These are phyloP conservation scores for Lactarius hatsudake DNA, from an alignment of 768 basidiomycete genomes.

Conservation along the genomic window DNA sequence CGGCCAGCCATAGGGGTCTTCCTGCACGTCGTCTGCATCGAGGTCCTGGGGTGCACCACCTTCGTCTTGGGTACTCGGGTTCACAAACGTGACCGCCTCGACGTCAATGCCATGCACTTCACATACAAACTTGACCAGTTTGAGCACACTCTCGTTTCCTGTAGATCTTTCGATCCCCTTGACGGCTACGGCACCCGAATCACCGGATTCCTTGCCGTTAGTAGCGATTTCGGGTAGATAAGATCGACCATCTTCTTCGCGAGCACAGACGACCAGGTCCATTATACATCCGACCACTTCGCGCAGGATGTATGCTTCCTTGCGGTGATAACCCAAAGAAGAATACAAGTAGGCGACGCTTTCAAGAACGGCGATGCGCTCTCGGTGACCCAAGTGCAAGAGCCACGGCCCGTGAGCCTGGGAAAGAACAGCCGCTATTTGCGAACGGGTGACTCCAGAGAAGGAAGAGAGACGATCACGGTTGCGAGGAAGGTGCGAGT, in stretches of 20 bases:
- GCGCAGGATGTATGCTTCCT: slow-evolving; percentile 83
- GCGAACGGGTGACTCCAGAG: slow-evolving; percentile 67
- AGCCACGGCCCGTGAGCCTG: slow-evolving; percentile 88
- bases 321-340: slow-evolving; percentile 79
- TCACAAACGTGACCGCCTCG: slow-evolving; percentile 58
- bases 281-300: slow-evolving; percentile 83
- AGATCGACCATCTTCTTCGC: slow-evolving; percentile 58
- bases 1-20: slow-evolving; percentile 83
- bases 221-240: slow-evolving; percentile 41
- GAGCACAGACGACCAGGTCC: slow-evolving; percentile 82
- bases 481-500: slow-evolving; percentile 37
- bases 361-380: slow-evolving; percentile 70
- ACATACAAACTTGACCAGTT: slow-evolving; percentile 70
- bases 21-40: slow-evolving; percentile 41
- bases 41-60: slow-evolving; percentile 32
- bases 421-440: slow-evolving; percentile 62
- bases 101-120: slow-evolving; percentile 80
- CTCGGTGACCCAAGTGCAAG: slow-evolving; percentile 70
- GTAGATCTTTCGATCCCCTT: slow-evolving; percentile 69
- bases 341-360: slow-evolving; percentile 72
- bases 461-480: slow-evolving; percentile 65
- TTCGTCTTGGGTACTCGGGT: slow-evolving; percentile 19
- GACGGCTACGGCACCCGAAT: slow-evolving; percentile 61
- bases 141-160: slow-evolving; percentile 81
- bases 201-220: slow-evolving; percentile 39